Evolutionary conservation across 768 basidiomycete species (phyloP).

Genomic region (Pleurotus salmoneostramineus): DNA sequence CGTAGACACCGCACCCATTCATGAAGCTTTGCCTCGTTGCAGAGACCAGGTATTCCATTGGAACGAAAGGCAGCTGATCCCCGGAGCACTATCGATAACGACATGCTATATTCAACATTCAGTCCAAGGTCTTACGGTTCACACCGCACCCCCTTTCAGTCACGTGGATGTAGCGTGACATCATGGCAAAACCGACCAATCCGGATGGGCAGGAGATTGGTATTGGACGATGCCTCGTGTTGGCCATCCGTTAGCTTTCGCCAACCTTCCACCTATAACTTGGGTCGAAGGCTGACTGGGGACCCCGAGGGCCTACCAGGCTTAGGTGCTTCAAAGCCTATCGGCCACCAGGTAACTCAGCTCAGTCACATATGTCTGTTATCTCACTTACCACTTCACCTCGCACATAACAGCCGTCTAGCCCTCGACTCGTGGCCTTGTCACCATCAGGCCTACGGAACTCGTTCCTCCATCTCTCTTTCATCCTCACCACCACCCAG

Average conservation of each 20-base stretch:
- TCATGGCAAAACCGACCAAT: background rate
- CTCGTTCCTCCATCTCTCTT: background rate
- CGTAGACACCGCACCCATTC: slow-evolving; percentile 1
- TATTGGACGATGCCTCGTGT: slow-evolving; percentile 3
- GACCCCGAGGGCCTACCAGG: slow-evolving; percentile 7
- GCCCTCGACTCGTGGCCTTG: slow-evolving; percentile 9
- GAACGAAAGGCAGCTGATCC: background rate
- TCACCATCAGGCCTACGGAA: slow-evolving; percentile 3
- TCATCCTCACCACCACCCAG: slow-evolving; percentile 5
- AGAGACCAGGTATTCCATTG: background rate
- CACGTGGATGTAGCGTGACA: background rate
- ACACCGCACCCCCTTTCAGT: background rate
- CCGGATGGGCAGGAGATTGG: slow-evolving; percentile 3
- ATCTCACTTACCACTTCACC: slow-evolving; percentile 6
- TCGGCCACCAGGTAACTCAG: slow-evolving; percentile 6
- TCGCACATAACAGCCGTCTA: slow-evolving; percentile 2
- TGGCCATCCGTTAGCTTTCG: slow-evolving; percentile 7
- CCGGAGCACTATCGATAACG: background rate
- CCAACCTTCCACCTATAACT: slow-evolving; percentile 5
- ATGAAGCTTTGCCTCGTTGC: slow-evolving; percentile 1
- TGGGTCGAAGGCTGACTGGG: slow-evolving; percentile 2
- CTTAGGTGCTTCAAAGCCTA: slow-evolving; percentile 9
- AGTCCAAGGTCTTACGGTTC: background rate
- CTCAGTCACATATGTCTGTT: slow-evolving; percentile 1
- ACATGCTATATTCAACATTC: background rate